phyloP scores from a whole-genome alignment of 2,329 filamentous ascomycete species.

The Botryotinia narcissicola region DNA sequence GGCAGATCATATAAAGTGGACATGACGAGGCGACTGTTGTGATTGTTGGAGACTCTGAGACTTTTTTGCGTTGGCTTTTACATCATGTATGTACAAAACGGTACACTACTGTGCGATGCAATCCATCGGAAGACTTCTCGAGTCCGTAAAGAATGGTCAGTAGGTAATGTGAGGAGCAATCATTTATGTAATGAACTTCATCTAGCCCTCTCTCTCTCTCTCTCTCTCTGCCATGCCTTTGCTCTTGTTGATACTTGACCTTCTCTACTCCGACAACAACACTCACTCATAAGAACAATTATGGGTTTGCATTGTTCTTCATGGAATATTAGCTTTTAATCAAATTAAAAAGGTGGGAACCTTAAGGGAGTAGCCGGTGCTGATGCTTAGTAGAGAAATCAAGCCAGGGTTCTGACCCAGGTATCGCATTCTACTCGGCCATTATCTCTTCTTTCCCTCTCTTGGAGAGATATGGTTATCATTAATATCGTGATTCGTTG shows the following conservation, averaged over 20 bases:
- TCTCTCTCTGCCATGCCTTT: not conserved
- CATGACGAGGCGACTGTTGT: not conserved
- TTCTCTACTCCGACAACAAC: no score
- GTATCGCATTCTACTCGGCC: conserved; percentile 8
- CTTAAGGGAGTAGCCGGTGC: conserved; percentile 4
- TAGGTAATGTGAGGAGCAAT: not conserved
- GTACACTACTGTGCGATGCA: not conserved
- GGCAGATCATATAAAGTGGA: conserved; percentile 6
- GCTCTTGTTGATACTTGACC: not conserved
- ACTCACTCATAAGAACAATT: not conserved
- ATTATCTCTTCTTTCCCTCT: not conserved
- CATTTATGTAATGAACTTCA: not conserved
- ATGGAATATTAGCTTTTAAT: not conserved
- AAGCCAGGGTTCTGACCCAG: not conserved
- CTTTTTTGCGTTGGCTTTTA: conserved; percentile 2
- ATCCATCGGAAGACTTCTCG: not conserved
- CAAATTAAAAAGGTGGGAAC: conserved; percentile 10
- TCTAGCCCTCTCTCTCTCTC: not conserved
- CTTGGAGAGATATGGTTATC: not conserved
- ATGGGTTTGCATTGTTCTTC: not conserved
- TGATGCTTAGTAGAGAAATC: conserved; percentile 10
- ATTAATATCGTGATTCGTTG: conserved; percentile 5
- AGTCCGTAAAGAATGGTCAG: not conserved
- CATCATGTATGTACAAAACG: conserved; percentile 7
- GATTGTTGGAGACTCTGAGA: not conserved